Percentiles rank a stretch among this genome's conserved stretches.
Evolutionary conservation across 1,284 basidiomycete genomes (phyloP).

Genomic region (Hypsizygus ulmarius): DNA sequence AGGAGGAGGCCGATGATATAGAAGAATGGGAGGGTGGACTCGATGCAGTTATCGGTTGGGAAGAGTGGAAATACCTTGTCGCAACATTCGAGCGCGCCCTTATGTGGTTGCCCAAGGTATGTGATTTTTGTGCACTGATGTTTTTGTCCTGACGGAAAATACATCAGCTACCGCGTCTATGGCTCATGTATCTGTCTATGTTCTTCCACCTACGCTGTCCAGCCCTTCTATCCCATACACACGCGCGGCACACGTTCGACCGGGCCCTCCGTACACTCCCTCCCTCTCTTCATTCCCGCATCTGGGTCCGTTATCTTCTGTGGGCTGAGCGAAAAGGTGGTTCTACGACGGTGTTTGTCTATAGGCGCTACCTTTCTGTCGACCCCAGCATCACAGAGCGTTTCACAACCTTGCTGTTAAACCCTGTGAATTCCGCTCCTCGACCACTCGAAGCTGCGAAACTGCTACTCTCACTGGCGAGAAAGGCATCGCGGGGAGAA

Average conservation of each 20-base stretch:
- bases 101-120: slow-evolving; percentile 88
- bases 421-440: slow-evolving; percentile 61
- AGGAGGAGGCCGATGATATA: slow-evolving; percentile 76
- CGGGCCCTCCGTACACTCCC: slow-evolving; percentile 92
- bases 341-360: slow-evolving; percentile 82
- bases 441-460: slow-evolving; percentile 94
- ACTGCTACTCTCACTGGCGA: slow-evolving; percentile 78
- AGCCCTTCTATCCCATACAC: slow-evolving; percentile 78
- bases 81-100: slow-evolving; percentile 91
- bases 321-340: slow-evolving; percentile 90
- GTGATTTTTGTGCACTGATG: slow-evolving; percentile 27
- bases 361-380: slow-evolving; percentile 85
- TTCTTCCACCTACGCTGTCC: slow-evolving; percentile 93
- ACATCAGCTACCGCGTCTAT: slow-evolving; percentile 83
- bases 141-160: slow-evolving; percentile 8
- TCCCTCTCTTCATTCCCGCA: slow-evolving; percentile 88
- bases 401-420: slow-evolving; percentile 77
- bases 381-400: slow-evolving; percentile 86
- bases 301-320: slow-evolving; percentile 94
- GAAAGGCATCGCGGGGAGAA: slow-evolving; percentile 79
- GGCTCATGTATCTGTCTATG: slow-evolving; percentile 90
- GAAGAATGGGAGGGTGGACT: slow-evolving; percentile 85
- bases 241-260: slow-evolving; percentile 93
- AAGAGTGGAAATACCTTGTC: slow-evolving; percentile 91
- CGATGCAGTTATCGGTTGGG: slow-evolving; percentile 87